phyloP scores from a whole-genome alignment of 306 rosid species.

The Prunus mira region DNA sequence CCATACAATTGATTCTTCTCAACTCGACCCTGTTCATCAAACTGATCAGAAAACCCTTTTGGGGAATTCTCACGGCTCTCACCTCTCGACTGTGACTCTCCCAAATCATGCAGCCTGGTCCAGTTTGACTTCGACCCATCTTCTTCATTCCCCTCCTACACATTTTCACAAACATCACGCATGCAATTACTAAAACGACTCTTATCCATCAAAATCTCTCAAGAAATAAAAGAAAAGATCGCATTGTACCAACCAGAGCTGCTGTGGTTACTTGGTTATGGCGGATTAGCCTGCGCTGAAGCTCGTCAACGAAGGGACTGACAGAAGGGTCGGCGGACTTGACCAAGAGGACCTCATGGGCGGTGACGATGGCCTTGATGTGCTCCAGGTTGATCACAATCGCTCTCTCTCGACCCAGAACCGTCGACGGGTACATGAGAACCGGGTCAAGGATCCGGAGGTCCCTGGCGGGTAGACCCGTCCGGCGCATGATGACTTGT shows the following conservation, averaged over 20 bases:
- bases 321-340: constrained; percentile 88
- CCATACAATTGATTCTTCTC: constrained; percentile 47
- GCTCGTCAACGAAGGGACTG: constrained; percentile 75
- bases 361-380: constrained; percentile 90
- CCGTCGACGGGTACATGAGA: constrained; percentile 60
- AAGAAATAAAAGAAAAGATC: too few relatives aligned
- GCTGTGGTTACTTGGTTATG: constrained; percentile 50
- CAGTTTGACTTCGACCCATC: too few relatives aligned
- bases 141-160: too few relatives aligned
- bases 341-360: constrained; percentile 77
- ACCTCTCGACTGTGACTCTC: too few relatives aligned
- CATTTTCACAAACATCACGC: too few relatives aligned
- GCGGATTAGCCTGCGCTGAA: constrained; percentile 57
- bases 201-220: too few relatives aligned
- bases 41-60: too few relatives aligned
- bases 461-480: constrained; percentile 90
- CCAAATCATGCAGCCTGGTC: too few relatives aligned
- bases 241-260: too few relatives aligned
- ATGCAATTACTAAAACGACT: too few relatives aligned
- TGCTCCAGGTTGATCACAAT: constrained; percentile 88
- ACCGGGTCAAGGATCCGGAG: constrained; percentile 86
- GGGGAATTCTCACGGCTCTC: too few relatives aligned
- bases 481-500: constrained; percentile 86
- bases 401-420: constrained; percentile 79
- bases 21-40: constrained; percentile 25